phyloP scores from a whole-genome alignment of 176 grass and related monocot species.

The Paspalum notatum region DNA sequence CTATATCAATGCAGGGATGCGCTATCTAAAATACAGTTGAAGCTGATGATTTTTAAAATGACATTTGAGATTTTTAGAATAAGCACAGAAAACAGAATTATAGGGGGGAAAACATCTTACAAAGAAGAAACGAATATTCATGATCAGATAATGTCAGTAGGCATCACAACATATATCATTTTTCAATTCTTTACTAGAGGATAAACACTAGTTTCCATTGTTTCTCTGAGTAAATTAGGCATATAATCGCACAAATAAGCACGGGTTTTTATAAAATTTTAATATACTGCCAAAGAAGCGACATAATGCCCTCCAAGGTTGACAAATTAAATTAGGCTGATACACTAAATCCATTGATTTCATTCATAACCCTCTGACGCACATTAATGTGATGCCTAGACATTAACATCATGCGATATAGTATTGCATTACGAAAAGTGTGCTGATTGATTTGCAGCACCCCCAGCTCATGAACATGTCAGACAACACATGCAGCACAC shows the following conservation, averaged over 20 bases:
- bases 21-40: not conserved
- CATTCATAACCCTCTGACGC: not conserved
- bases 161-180: not conserved
- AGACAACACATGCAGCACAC: not conserved
- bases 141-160: not conserved
- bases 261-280: not conserved
- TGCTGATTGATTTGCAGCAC: not conserved
- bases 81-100: not conserved
- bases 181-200: not conserved
- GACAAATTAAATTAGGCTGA: not conserved
- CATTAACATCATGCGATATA: not conserved
- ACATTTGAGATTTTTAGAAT: not conserved
- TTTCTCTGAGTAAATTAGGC: not conserved
- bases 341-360: not conserved
- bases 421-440: not conserved
- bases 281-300: not conserved
- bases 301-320: not conserved
- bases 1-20: not conserved
- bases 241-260: not conserved
- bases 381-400: not conserved
- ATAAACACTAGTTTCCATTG: not conserved
- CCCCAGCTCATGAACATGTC: not conserved
- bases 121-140: not conserved
- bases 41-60: not conserved
- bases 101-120: not conserved